These are phyloP conservation scores for Melampsora larici-populina DNA, from an alignment of 1,284 basidiomycete genomes.

Conservation along the genomic window DNA sequence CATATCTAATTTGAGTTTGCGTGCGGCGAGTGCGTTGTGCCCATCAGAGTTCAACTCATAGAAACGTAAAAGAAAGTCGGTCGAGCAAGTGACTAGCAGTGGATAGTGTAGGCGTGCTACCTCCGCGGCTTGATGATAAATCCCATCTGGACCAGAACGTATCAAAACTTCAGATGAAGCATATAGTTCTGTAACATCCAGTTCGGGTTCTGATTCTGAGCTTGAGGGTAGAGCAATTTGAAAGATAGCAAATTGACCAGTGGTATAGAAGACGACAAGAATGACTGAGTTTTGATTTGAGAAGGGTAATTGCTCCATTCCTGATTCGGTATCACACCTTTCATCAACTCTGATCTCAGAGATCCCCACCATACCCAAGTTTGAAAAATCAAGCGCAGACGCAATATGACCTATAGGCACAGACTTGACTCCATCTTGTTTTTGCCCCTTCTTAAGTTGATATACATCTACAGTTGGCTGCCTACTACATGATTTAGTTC, in stretches of 20 bases:
- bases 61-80: slow-evolving; percentile 19
- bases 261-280: slow-evolving; percentile 29
- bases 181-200: not conserved
- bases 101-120: slow-evolving; percentile 26
- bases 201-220: not conserved
- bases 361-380: not conserved
- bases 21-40: not conserved
- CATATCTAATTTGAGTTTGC: slow-evolving; percentile 14
- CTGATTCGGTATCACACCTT: not conserved
- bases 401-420: slow-evolving; percentile 6
- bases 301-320: not conserved
- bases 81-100: slow-evolving; percentile 30
- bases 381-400: not conserved
- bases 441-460: slow-evolving; percentile 6
- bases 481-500: not conserved
- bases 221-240: slow-evolving; percentile 1
- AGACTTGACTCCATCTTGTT: slow-evolving; percentile 1
- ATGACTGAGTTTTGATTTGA: too few relatives aligned
- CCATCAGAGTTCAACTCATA: not conserved
- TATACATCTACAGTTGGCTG: slow-evolving; percentile 17
- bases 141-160: too few relatives aligned
- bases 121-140: slow-evolving; percentile 9
- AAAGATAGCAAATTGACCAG: slow-evolving; percentile 11
- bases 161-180: too few relatives aligned
- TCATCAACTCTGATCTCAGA: slow-evolving; percentile 36